Evolutionary conservation across 129 eudicot genomes (phyloP).

Genomic region (Chrysanthemum makinoi): DNA sequence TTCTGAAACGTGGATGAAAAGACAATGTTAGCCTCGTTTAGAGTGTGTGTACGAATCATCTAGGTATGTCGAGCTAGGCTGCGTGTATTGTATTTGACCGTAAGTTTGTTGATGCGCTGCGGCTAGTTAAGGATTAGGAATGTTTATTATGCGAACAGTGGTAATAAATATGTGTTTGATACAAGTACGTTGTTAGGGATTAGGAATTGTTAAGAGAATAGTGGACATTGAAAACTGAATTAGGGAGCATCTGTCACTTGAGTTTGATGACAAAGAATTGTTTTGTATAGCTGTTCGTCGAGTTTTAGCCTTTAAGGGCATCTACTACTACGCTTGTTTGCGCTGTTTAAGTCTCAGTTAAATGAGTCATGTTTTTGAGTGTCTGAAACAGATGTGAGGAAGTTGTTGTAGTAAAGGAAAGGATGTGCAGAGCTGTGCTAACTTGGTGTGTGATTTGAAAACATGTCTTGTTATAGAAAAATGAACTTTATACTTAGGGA

Average conservation of each 20-base stretch:
- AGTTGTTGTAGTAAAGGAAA: slow-evolving; percentile 1
- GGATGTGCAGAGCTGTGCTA: not conserved
- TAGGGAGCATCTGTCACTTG: slow-evolving; percentile 2
- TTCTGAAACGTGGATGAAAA: no score
- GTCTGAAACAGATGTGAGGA: slow-evolving; percentile 17
- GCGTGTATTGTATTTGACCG: slow-evolving; percentile 5
- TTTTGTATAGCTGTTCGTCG: slow-evolving; percentile 5
- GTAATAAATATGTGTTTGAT: not conserved
- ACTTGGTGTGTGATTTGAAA: not conserved
- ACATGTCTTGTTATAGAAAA: no score
- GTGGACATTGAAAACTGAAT: not conserved
- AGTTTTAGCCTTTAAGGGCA: not conserved
- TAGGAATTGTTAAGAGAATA: not conserved
- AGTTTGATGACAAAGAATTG: no score
- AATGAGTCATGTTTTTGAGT: not conserved
- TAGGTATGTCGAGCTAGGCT: slow-evolving; percentile 3
- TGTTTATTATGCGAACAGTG: not conserved
- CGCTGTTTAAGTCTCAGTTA: slow-evolving; percentile 8
- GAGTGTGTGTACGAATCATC: no score
- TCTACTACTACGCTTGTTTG: slow-evolving; percentile 6
- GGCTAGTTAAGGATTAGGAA: not conserved
- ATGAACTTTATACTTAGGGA: not conserved
- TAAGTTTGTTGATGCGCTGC: not conserved
- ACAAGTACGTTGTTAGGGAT: not conserved
- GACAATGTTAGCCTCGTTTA: no score